Evolutionary conservation across 768 basidiomycete genomes (phyloP), one percentile per base, ranked within the genome.

Genomic region (Candolleomyces efflorescens): DNA sequence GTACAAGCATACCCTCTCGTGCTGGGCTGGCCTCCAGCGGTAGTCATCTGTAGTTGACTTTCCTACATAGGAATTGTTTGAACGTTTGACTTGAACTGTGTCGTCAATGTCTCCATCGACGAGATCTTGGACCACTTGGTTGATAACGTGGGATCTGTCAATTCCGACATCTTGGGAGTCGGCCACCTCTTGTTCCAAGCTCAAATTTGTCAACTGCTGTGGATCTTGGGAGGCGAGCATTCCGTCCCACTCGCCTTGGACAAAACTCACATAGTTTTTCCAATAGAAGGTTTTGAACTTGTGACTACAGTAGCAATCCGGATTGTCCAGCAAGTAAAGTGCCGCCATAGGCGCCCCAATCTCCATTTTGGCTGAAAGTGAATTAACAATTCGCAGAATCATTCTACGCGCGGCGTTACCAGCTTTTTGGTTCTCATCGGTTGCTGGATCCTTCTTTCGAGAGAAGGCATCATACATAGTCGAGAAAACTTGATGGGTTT

Each of bases 401-500:
- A 54, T 9, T 23, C 20, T 54, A 5, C 53, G 18, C 3, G 41
- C 44, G 3, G 39, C 53, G 3, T 39, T 41, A 24, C 15, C 44
- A 13, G 24, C 5, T 43, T 18, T 54, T 64, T 15, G 59, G 56
- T 0, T 68, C 6, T 32, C 32, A 5, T n/a, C 32, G 11, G 32
- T n/a, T n/a, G 32, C 32, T 7, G 32, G 17, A 46, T n/a, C n/a
- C n/a, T n/a, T n/a, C n/a, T 70, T 63, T 38, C 65, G 65, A 0
- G 65, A 57, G 50, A 72, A 68, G 0, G 72, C 54, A 13, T 65
- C 56, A 11, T 61, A 58, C 0, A 73, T 61, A 5, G 69, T 56
- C 0, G 75, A 67, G 65, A 78, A 78, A 24, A 76, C 65, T 12
- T 64, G 64, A 61, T 75, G 67, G 0, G 73, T 75, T 44, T 77